Evolutionary conservation across 2,329 filamentous ascomycete genomes (phyloP), one percentile per base, ranked within the genome.

Genomic region (Fusarium sp.): DNA sequence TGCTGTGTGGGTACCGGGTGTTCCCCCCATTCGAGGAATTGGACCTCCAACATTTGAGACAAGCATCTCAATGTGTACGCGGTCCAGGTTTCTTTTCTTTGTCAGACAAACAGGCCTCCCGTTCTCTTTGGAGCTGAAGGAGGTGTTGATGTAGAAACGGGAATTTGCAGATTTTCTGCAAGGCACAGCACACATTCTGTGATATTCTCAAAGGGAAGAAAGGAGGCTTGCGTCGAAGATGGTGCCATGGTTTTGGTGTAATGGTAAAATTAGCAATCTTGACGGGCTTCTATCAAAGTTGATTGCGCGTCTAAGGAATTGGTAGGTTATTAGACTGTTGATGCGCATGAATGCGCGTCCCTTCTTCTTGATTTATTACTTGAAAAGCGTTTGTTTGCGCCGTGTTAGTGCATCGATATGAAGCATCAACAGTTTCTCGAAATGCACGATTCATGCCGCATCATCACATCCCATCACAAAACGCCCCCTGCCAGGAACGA

Each of bases 171-270:
- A 60, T 59, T 56, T 59, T 31, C 59, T 73, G 63, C 64, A 71
- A 66, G 69, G 61, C 57, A 73, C 65, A 29, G 18, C 24, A 43
- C 22, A 48, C 22, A 48, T 50, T 48, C 45, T 50, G 24, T 52
- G 48, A 31, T n/a, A 31, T 52, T 52, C 48, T 52, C 48, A 27
- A 52, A 52, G 48, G 13, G 13, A 22, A 2, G 18, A 41, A 16
- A 22, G 8, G 37, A 33, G 63, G 31, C n/a, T 29, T 29, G 29
- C 31, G 29, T 39, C 11, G 11, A 54, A 54, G 13, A 24, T 59
- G 20, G 57, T 60, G 57, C 57, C 27, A 45, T 60, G 22, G 20
- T n/a, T 16, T 16, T 29, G 57, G 37, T 29, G 31, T 24, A 20
- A 37, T 18, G 54, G n/a, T 35, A 35, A 56, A 57, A 57, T 37